phyloP scores from a whole-genome alignment of 257 asterid species.

The Jasminum sambac region DNA sequence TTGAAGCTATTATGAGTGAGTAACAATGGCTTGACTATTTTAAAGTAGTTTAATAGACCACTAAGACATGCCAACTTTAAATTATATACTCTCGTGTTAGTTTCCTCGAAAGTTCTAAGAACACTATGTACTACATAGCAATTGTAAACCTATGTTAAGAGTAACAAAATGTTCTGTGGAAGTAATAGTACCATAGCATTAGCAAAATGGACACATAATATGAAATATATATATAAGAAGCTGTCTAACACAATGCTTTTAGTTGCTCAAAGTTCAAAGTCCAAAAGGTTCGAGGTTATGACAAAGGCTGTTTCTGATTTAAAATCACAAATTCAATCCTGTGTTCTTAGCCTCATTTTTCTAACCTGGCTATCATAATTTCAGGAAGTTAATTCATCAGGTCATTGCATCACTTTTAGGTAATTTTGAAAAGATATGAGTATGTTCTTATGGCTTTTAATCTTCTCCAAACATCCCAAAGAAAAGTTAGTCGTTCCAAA shows the following conservation, averaged over 20 bases:
- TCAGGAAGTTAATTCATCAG: neutral
- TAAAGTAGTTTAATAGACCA: neutral
- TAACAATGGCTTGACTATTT: neutral
- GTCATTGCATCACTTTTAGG: neutral
- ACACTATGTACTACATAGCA: neutral
- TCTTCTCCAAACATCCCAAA: neutral
- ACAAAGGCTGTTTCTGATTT: neutral
- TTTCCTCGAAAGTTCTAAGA: neutral
- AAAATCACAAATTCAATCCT: neutral
- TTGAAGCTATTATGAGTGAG: neutral
- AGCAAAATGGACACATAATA: neutral
- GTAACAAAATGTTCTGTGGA: neutral
- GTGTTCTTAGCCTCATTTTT: slow-evolving; percentile 1
- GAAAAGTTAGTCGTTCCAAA: neutral
- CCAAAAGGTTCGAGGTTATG: neutral
- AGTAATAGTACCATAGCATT: neutral
- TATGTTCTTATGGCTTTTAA: neutral
- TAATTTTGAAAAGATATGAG: neutral
- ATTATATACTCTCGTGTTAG: neutral
- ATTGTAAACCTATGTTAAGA: neutral
- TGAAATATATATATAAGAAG: neutral
- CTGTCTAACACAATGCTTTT: neutral
- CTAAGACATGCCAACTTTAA: neutral
- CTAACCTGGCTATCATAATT: neutral
- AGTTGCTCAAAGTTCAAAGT: neutral